Conservation (phyloP, 805 yeast genomes). For the Ascoidea tarda region DNA sequence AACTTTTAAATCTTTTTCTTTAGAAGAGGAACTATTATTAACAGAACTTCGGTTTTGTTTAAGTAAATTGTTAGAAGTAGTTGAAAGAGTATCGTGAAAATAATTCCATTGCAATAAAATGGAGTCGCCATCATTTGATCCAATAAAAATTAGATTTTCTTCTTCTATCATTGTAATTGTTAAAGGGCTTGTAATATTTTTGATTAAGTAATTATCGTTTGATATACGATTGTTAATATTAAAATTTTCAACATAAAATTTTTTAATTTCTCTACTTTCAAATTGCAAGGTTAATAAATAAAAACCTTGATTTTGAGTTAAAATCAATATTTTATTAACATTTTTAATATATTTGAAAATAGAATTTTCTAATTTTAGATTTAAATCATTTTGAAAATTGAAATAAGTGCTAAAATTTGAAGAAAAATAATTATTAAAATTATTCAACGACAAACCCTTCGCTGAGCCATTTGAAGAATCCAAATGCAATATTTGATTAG, state of each 20-base stretch:
- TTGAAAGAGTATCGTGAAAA: neutral
- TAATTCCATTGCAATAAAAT: constrained; percentile 5
- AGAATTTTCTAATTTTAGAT: constrained; percentile 8
- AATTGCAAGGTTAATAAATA: constrained; percentile 9
- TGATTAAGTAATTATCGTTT: neutral
- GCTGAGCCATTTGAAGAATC: constrained; percentile 30
- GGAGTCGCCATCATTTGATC: constrained; percentile 6
- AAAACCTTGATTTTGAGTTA: constrained; percentile 4
- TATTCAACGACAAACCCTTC: neutral
- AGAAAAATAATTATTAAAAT: constrained; percentile 4
- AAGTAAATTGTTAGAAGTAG: neutral
- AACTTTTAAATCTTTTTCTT: neutral
- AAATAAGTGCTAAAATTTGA: constrained; percentile 6
- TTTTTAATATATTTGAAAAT: constrained; percentile 1
- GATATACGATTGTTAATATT: neutral
- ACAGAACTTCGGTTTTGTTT: no score
- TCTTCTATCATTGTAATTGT: constrained; percentile 1
- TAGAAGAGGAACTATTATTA: neutral
- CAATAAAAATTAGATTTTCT: constrained; percentile 4
- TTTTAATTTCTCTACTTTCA: constrained; percentile 8
- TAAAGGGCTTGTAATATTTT: constrained; percentile 1
- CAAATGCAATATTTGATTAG: constrained; percentile 64
- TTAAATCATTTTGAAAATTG: neutral
- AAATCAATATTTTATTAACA: constrained; percentile 4
- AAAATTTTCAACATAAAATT: constrained; percentile 4